Conservation (phyloP, 2,329 filamentous ascomycete species). For the Geosmithia flava region DNA sequence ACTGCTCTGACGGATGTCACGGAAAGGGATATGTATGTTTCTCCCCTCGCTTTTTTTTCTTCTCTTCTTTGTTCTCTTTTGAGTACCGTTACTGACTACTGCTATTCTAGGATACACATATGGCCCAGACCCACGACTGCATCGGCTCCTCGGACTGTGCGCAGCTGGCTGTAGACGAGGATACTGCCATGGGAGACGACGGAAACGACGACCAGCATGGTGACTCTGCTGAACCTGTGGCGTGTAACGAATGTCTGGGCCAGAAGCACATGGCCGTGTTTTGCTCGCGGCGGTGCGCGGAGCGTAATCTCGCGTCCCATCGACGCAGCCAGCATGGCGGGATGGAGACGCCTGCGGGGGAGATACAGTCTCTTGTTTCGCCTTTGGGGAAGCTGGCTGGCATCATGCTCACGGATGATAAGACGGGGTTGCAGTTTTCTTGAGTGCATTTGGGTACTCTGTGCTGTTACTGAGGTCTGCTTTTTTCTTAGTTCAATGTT, state of each 20-base stretch:
- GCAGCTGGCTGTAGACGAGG: slow-evolving; percentile 19
- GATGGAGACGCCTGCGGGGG: slow-evolving; percentile 9
- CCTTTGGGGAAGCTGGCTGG: slow-evolving; percentile 12
- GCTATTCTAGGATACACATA: slow-evolving; percentile 21
- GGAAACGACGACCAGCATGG: slow-evolving; percentile 28
- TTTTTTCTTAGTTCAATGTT: not conserved
- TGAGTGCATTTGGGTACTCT: not conserved
- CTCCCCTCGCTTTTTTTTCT: not conserved
- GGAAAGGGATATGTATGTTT: slow-evolving; percentile 26
- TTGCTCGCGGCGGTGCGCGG: slow-evolving; percentile 29
- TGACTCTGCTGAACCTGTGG: slow-evolving; percentile 14
- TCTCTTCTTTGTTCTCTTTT: not conserved
- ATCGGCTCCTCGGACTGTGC: slow-evolving; percentile 25
- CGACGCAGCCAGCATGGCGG: slow-evolving; percentile 18
- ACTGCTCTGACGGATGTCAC: slow-evolving; percentile 30
- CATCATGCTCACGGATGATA: slow-evolving; percentile 14
- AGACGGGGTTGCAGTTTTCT: slow-evolving; percentile 17
- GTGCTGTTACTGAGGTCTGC: too few relatives aligned
- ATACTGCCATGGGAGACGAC: slow-evolving; percentile 6
- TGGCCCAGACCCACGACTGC: slow-evolving; percentile 25
- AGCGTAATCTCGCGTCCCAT: slow-evolving; percentile 25
- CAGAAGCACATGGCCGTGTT: slow-evolving; percentile 23
- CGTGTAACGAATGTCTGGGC: slow-evolving; percentile 28
- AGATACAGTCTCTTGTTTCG: slow-evolving; percentile 9
- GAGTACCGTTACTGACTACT: slow-evolving; percentile 14